Base-by-base conservation (phyloP, 2,329 filamentous ascomycete species). In the Incumbomyces delicatus region DNA sequence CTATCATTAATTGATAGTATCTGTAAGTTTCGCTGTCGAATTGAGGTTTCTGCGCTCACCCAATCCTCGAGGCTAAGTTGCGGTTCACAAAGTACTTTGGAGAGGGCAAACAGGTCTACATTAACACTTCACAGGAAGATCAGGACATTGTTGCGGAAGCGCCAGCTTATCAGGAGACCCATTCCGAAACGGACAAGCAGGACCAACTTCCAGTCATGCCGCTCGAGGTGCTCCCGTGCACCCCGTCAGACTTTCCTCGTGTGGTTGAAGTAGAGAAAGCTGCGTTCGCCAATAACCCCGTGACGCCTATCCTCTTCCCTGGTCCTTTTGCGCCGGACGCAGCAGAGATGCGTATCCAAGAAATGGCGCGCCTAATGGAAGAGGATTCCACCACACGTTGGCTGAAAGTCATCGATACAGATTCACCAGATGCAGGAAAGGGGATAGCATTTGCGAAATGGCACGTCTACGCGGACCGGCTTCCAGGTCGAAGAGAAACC, bases 381-480 rank as follows among this genome's bases (percentile, higher is more conserved):
- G 53, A 57, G 29, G 60, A 62, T 4, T 61, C 64, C 32, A 56
- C 61, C 11, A 58, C 73, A 48, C 70, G 73, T 56, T 74, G 70
- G 4, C 60, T 68, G 50, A 74, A 74, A 58, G 42, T 65, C 40
- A 60, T 73, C 20, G 70, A 75, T 52, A 64, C 62, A 6, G 61
- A 35, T 16, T 17, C 14, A 16, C 2, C 7, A 2, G 30, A 62
- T 2, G 68, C 63, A 1, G 64, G 65, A 12, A 62, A 67, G 27
- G 65, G 73, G 31, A 61, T 72, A 17, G 72, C 71, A 41, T 73
- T 74, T 66, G 69, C 63, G 2, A 61, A 74, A 14, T 67, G 64
- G 53, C 68, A 75, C 47, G 60, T 69, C 5, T 70, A 68, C 33
- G 27, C 44, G 14, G 45, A 47, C n/a, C 13, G 29, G 16, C 16